A percentile compares a stretch with the other conserved stretches of the same genome.
phyloP scores from a whole-genome alignment of 2,329 filamentous ascomycete genomes.

The Talaromyces piceae region DNA sequence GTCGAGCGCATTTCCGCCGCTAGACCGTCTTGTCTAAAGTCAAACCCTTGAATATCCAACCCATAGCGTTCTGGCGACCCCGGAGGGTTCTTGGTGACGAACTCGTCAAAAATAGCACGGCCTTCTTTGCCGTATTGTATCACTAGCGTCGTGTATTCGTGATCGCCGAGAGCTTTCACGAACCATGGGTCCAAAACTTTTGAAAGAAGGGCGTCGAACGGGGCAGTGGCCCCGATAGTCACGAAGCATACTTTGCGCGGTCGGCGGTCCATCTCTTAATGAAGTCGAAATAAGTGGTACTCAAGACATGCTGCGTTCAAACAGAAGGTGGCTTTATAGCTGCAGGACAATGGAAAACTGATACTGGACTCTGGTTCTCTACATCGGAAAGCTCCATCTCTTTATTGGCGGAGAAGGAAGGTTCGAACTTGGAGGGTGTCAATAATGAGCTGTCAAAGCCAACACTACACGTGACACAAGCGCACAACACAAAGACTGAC shows the following conservation, averaged over 20 bases:
- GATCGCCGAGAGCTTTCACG: conserved; percentile 50
- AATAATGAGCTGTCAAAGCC: not conserved
- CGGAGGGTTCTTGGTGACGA: conserved; percentile 18
- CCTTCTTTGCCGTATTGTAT: conserved; percentile 75
- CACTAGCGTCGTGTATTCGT: conserved; percentile 62
- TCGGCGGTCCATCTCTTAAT: conserved; percentile 5
- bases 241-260: conserved; percentile 59
- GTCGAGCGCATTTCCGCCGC: conserved; percentile 50
- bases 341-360: not conserved
- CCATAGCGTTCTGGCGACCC: conserved; percentile 24
- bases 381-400: not conserved
- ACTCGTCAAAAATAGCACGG: conserved; percentile 44
- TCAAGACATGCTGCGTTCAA: not conserved
- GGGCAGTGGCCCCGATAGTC: conserved; percentile 85
- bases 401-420: not conserved
- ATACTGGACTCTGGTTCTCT: not conserved
- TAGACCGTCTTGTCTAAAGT: conserved; percentile 57
- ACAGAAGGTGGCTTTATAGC: not conserved
- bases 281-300: not conserved
- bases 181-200: conserved; percentile 58
- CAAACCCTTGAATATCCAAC: conserved; percentile 55
- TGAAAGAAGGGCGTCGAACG: conserved; percentile 65
- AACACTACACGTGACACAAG: not conserved
- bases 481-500: not conserved
- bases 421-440: not conserved